A percentile compares a stretch with the other conserved stretches of the same genome.
phyloP scores from a whole-genome alignment of 495 filamentous ascomycete genomes.

The Paragyromitra xinjiangensis region DNA sequence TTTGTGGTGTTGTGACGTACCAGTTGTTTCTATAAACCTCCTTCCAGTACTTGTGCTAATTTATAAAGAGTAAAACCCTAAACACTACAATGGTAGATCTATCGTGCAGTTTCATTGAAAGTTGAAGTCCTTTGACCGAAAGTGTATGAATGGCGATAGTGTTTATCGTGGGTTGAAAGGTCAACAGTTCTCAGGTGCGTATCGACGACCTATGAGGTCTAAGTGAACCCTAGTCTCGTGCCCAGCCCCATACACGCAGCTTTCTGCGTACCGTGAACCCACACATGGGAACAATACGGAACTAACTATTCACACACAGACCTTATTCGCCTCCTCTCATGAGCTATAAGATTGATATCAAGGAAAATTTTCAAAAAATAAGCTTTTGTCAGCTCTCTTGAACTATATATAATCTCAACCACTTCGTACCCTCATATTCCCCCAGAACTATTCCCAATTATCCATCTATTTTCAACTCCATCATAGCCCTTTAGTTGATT shows the following conservation, averaged over 20 bases:
- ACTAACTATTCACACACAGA: background rate
- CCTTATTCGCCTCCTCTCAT: slow-evolving; percentile 1
- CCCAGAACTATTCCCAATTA: background rate
- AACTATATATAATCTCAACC: too few species aligned
- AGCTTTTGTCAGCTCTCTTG: background rate
- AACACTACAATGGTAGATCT: background rate
- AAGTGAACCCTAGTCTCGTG: background rate
- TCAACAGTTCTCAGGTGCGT: background rate
- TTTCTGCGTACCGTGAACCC: background rate
- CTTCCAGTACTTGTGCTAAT: background rate
- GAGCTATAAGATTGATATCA: background rate
- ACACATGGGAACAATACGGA: background rate
- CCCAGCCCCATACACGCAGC: too few species aligned
- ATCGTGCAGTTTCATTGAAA: background rate
- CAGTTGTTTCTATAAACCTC: too few species aligned
- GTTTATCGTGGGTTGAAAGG: background rate
- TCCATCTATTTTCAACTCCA: background rate
- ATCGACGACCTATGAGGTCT: background rate
- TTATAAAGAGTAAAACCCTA: background rate
- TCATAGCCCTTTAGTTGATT: background rate
- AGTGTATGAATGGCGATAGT: background rate
- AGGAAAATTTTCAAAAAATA: background rate
- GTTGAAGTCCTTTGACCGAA: background rate
- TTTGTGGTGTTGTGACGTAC: too few species aligned
- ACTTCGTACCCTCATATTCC: background rate